Evolutionary conservation across 495 filamentous ascomycete genomes (phyloP).

Genomic region (Hypoxylon lenormandii): DNA sequence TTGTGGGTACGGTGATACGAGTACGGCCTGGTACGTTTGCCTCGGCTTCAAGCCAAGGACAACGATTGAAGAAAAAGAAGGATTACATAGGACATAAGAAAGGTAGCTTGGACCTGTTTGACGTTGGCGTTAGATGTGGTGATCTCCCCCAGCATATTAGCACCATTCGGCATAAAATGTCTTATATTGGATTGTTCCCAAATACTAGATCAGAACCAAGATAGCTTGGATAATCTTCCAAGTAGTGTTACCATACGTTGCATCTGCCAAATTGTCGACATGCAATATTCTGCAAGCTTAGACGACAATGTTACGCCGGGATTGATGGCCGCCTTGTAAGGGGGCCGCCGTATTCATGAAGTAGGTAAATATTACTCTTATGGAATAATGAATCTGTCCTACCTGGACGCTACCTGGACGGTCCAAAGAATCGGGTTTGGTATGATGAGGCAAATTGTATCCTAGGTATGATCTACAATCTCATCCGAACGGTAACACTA

Average conservation of each 20-base stretch:
- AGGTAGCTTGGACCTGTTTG: background rate
- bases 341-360: constrained; percentile 5
- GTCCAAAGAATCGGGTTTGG: constrained; percentile 25
- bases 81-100: background rate
- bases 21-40: constrained; percentile 33
- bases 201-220: constrained; percentile 14
- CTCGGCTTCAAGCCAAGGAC: constrained; percentile 30
- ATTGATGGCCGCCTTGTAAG: constrained; percentile 29
- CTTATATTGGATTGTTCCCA: background rate
- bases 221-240: constrained; percentile 13
- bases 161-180: constrained; percentile 4
- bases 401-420: constrained; percentile 24
- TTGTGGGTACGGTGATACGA: constrained; percentile 45
- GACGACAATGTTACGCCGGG: constrained; percentile 25
- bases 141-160: constrained; percentile 1
- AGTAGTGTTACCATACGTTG: constrained; percentile 31
- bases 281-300: constrained; percentile 36
- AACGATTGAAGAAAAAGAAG: background rate
- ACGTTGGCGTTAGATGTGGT: background rate
- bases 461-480: constrained; percentile 37
- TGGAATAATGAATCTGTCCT: constrained; percentile 39
- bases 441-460: constrained; percentile 27
- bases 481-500: constrained; percentile 40
- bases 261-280: constrained; percentile 19
- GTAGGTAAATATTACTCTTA: constrained; percentile 20